Evolutionary conservation across 78 protist genomes (phyloP).

Genomic region (Tieghemostelium lacteum): DNA sequence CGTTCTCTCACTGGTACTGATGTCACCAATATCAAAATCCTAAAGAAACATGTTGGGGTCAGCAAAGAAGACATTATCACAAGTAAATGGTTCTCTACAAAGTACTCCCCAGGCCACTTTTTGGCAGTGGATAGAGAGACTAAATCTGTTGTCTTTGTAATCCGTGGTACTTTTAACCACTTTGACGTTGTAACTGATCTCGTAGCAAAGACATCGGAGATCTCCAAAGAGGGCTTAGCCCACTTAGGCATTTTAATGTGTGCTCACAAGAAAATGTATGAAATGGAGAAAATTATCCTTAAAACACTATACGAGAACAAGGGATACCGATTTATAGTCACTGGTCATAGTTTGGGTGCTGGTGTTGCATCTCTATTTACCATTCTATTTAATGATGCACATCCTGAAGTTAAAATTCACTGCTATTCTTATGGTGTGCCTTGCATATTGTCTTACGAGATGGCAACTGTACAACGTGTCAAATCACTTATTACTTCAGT

Average conservation of each 20-base stretch:
- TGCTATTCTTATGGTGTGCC: constrained; percentile 76
- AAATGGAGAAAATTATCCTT: background rate
- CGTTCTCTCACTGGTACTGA: constrained; percentile 50
- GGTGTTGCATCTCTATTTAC: constrained; percentile 76
- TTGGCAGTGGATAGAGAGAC: constrained; percentile 61
- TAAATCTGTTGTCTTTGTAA: constrained; percentile 56
- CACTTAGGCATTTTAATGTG: constrained; percentile 71
- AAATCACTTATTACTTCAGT: constrained; percentile 33
- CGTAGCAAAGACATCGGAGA: constrained; percentile 36
- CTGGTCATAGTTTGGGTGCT: constrained; percentile 78
- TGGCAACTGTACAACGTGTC: constrained; percentile 8
- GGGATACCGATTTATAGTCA: constrained; percentile 45
- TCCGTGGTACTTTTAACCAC: constrained; percentile 77
- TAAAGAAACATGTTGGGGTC: constrained; percentile 32
- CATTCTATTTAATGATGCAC: constrained; percentile 63
- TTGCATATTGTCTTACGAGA: constrained; percentile 45
- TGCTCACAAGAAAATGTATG: constrained; percentile 55
- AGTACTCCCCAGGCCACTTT: constrained; percentile 68
- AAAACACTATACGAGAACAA: constrained; percentile 2
- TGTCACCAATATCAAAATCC: constrained; percentile 31
- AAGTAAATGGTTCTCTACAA: constrained; percentile 67
- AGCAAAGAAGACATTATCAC: constrained; percentile 54
- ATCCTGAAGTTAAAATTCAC: constrained; percentile 63
- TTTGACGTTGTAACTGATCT: constrained; percentile 76
- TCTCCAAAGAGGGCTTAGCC: constrained; percentile 16